phyloP scores from a whole-genome alignment of 2,329 filamentous ascomycete species.

The Onygenales sp. region DNA sequence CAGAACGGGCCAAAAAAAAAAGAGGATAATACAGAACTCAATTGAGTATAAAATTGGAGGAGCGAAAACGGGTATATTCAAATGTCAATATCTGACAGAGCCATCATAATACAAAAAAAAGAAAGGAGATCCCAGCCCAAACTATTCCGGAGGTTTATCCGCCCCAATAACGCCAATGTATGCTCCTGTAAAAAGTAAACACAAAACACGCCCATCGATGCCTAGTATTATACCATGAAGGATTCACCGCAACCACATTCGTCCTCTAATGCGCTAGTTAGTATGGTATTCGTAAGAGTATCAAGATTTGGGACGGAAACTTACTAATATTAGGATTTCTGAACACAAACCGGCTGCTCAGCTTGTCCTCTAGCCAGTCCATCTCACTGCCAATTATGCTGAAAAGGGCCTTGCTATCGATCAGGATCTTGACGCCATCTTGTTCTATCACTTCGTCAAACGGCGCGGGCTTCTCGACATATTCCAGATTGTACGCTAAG shows the following conservation, averaged over 20 bases:
- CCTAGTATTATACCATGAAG: constrained; percentile 62
- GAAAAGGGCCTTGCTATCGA: constrained; percentile 94
- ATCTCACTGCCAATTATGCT: constrained; percentile 98
- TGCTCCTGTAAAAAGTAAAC: constrained; percentile 1
- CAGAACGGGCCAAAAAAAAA: background rate
- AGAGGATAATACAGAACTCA: background rate
- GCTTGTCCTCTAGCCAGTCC: constrained; percentile 96
- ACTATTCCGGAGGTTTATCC: background rate
- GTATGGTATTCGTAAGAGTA: constrained; percentile 10
- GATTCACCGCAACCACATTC: constrained; percentile 94
- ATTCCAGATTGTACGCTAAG: constrained; percentile 86
- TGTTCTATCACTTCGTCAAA: constrained; percentile 94
- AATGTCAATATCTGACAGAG: background rate
- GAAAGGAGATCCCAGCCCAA: background rate
- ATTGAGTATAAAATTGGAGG: too few relatives aligned
- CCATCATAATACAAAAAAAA: background rate
- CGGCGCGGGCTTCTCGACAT: constrained; percentile 76
- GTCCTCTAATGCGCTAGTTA: constrained; percentile 58
- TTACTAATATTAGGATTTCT: constrained; percentile 96
- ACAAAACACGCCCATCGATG: background rate
- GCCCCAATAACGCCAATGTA: background rate
- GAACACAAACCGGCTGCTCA: constrained; percentile 88
- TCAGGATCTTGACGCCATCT: constrained; percentile 88
- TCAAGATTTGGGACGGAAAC: constrained; percentile 29
- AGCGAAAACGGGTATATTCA: constrained; percentile 1